Evolutionary conservation across 495 filamentous ascomycete genomes (phyloP), one percentile per base, ranked within the genome.

Genomic region (Podospora fimiseda): DNA sequence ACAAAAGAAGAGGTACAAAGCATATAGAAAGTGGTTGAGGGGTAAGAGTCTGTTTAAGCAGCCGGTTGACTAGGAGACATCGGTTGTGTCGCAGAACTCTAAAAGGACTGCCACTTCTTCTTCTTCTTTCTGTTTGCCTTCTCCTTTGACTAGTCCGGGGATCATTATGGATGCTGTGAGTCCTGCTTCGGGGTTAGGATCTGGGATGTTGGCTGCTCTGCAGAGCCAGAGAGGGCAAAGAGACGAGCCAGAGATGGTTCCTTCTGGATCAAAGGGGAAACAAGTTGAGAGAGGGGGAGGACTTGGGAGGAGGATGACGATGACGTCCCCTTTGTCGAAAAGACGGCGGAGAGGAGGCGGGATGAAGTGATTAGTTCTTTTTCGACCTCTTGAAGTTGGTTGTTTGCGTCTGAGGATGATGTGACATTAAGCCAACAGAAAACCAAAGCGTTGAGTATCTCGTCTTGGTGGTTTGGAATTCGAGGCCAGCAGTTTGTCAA

Each of bases 11-110:
- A 73, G 94, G 57, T 98, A 98, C 66, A 96, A 90, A 69, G 89
- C 90, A 0, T 98, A 98, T 69, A 74, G 84, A 61, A 91, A 95
- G 69, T 97, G 92, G 92, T 70, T 96, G 60, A 78, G 84, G 56
- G 90, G 90, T 14, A 96, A 95, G 74, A 90, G 87, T 61, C 73
- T 96, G 55, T 96, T 96, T 62, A 96, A 96, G 78, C 78, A 81
- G 72, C 80, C 85, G 53, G 77, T 87, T 54, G 86, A 89, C 60
- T 72, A 75, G 60, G 61, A 54, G 51, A 60, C 59, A 44, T 43
- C 37, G 38, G 19, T 27, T 11, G 41, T 20, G 50, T 47, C 22
- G 18, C 16, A 46, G 11, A 14, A 3, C 5, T 33, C 16, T 44
- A 39, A 6, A 33, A 33, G 6, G 27, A 33, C 27, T 33, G 5